Percentiles rank a stretch among this genome's conserved stretches.
Conservation (phyloP, 495 filamentous ascomycete species). For the Penicillium atrosanguineum region DNA sequence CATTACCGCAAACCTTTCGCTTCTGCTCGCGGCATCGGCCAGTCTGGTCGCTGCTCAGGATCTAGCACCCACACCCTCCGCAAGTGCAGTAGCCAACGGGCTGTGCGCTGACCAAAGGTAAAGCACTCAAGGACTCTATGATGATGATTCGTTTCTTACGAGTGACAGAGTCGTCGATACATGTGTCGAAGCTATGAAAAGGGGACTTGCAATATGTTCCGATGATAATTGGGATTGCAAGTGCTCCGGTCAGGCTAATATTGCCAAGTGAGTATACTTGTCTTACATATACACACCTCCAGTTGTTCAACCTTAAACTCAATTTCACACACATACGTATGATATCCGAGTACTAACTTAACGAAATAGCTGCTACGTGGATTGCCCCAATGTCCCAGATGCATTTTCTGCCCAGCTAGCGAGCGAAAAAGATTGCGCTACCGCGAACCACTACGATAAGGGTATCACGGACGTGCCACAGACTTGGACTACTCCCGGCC, state of each 20-base stretch:
- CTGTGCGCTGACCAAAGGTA: slow-evolving; percentile 18
- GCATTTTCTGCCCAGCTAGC: slow-evolving; percentile 11
- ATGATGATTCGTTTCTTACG: neutral
- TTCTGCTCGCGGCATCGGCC: slow-evolving; percentile 9
- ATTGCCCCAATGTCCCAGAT: slow-evolving; percentile 19
- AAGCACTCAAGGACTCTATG: neutral
- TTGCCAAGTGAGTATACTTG: slow-evolving; percentile 20
- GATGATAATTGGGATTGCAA: slow-evolving; percentile 26
- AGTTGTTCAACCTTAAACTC: neutral
- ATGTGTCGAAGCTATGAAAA: slow-evolving; percentile 19
- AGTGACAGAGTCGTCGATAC: slow-evolving; percentile 16
- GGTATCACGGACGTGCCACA: slow-evolving; percentile 14
- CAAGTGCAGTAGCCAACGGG: slow-evolving; percentile 1
- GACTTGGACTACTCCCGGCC: slow-evolving; percentile 18
- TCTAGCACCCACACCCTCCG: slow-evolving; percentile 3
- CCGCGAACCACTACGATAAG: slow-evolving; percentile 24
- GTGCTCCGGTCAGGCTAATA: slow-evolving; percentile 22
- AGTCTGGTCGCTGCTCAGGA: slow-evolving; percentile 13
- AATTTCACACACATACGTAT: neutral
- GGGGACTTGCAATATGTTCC: slow-evolving; percentile 11
- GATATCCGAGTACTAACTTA: neutral
- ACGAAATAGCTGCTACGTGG: slow-evolving; percentile 15
- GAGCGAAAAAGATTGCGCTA: slow-evolving; percentile 19
- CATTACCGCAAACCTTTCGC: neutral
- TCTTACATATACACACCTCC: neutral